Conservation (phyloP, 2,329 filamentous ascomycete genomes). For the Penicillium rolfsii region DNA sequence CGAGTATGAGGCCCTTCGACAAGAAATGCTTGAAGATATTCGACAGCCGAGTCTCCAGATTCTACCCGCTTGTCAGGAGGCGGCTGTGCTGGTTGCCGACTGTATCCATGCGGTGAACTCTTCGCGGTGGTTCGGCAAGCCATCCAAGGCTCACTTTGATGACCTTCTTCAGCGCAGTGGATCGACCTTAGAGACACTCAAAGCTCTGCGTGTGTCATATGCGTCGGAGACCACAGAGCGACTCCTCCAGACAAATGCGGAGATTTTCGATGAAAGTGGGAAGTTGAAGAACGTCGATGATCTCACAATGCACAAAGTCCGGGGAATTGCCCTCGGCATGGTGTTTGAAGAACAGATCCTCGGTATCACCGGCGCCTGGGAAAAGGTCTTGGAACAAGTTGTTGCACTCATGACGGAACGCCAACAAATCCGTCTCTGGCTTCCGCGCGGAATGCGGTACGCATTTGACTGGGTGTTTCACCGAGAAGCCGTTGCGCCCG, state of each 20-base stretch:
- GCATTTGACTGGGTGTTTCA: slow-evolving; percentile 46
- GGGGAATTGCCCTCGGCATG: slow-evolving; percentile 52
- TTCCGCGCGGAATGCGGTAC: slow-evolving; percentile 47
- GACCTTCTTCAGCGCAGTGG: slow-evolving; percentile 28
- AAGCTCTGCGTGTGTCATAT: slow-evolving; percentile 28
- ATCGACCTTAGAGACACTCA: slow-evolving; percentile 32
- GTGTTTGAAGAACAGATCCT: slow-evolving; percentile 53
- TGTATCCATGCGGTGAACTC: slow-evolving; percentile 37
- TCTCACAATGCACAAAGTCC: slow-evolving; percentile 34
- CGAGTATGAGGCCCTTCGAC: slow-evolving; percentile 39
- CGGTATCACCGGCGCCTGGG: slow-evolving; percentile 32
- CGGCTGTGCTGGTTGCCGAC: slow-evolving; percentile 27
- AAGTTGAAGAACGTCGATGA: slow-evolving; percentile 36
- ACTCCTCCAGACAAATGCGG: slow-evolving; percentile 45
- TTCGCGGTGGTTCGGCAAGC: slow-evolving; percentile 33
- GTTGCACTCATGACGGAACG: slow-evolving; percentile 43
- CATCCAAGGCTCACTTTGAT: slow-evolving; percentile 27
- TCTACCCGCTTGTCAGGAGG: slow-evolving; percentile 34
- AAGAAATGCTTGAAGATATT: slow-evolving; percentile 41
- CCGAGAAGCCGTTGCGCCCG: slow-evolving; percentile 31
- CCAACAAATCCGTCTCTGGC: slow-evolving; percentile 47
- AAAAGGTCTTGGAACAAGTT: slow-evolving; percentile 45
- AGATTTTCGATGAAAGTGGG: slow-evolving; percentile 50
- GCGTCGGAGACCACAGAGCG: slow-evolving; percentile 45
- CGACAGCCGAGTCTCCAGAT: slow-evolving; percentile 32